Evolutionary conservation across 352 stramenopile genomes (phyloP).

Genomic region (Globisporangium cystogenes): DNA sequence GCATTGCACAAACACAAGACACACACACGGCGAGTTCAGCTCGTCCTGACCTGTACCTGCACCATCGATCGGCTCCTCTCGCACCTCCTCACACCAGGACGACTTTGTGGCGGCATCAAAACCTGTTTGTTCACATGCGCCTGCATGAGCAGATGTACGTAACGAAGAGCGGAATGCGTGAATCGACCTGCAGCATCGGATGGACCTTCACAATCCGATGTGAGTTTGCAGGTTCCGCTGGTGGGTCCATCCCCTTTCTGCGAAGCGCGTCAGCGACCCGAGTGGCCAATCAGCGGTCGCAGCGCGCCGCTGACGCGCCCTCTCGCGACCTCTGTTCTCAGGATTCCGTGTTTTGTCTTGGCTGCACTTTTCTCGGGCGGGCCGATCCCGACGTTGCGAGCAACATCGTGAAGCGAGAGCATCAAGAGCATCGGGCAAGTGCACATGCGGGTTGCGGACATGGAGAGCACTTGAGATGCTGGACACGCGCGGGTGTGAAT

Average conservation of each 20-base stretch:
- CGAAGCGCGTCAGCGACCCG: slow-evolving; percentile 1
- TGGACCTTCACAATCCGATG: background rate
- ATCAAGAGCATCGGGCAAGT: too few relatives aligned
- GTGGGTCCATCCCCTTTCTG: slow-evolving; percentile 3
- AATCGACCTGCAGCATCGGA: background rate
- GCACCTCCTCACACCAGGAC: background rate
- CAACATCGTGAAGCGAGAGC: too few relatives aligned
- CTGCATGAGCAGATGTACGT: background rate
- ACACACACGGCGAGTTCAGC: background rate
- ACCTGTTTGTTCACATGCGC: background rate
- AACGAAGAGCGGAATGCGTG: background rate
- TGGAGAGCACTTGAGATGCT: too few relatives aligned
- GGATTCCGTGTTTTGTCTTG: too few relatives aligned
- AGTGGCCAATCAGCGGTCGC: slow-evolving; percentile 6
- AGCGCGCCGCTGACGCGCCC: background rate
- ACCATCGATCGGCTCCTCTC: too few relatives aligned
- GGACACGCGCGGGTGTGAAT: too few relatives aligned
- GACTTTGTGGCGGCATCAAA: background rate
- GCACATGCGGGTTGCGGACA: too few relatives aligned
- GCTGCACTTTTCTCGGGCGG: too few relatives aligned
- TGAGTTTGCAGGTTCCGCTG: slow-evolving; percentile 5
- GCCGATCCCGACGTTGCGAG: too few relatives aligned
- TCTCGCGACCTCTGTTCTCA: background rate
- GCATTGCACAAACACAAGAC: background rate
- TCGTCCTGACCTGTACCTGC: too few relatives aligned